Evolutionary conservation across 352 stramenopile genomes (phyloP).

Genomic region (Phytopythium litorale): DNA sequence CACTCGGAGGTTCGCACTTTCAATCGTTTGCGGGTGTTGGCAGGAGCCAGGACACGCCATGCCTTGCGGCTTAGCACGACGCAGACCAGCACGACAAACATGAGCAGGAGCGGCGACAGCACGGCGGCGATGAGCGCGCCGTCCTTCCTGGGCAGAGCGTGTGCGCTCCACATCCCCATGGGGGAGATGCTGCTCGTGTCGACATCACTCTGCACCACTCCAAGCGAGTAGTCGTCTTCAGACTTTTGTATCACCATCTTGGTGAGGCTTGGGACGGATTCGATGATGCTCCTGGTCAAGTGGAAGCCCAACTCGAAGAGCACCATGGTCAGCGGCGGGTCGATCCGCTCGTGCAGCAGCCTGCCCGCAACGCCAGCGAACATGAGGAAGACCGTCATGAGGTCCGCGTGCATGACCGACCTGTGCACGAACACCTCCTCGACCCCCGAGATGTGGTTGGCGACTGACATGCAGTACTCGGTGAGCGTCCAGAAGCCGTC

Average conservation of each 20-base stretch:
- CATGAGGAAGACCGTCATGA: constrained; percentile 16
- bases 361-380: not conserved
- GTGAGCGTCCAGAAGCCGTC: constrained; percentile 40
- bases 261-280: not conserved
- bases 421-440: constrained; percentile 23
- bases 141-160: not conserved
- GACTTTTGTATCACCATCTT: not conserved
- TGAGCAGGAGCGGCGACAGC: not conserved
- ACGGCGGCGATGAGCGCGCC: not conserved
- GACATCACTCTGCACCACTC: constrained; percentile 1
- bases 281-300: not conserved
- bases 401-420: constrained; percentile 31
- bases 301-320: constrained; percentile 6
- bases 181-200: not conserved
- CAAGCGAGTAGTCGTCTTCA: constrained; percentile 1
- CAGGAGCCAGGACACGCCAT: not conserved
- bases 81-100: not conserved
- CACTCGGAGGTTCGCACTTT: too few species aligned
- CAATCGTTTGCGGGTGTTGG: not conserved
- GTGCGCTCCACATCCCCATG: constrained; percentile 1
- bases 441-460: constrained; percentile 16
- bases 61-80: not conserved
- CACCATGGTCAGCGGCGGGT: constrained; percentile 7
- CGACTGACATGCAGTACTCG: constrained; percentile 38
- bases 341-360: constrained; percentile 5